Evolutionary conservation across 2,329 filamentous ascomycete species (phyloP), one percentile per base, ranked within the genome.

Genomic region (Xenoacremonium recifei): DNA sequence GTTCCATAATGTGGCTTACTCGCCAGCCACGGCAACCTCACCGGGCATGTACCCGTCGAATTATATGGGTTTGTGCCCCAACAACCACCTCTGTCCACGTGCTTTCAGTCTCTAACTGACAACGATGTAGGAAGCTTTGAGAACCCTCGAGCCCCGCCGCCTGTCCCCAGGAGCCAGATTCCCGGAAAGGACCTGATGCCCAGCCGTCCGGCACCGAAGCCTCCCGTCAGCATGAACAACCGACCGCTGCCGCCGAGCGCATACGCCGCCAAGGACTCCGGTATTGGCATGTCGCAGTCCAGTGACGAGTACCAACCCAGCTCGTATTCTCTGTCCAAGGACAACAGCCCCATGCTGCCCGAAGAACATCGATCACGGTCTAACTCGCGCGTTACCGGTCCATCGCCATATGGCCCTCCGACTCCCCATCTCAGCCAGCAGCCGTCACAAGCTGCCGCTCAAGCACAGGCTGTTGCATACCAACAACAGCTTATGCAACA

Each of bases 41-140:
- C 68, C 79, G 59, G 70, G 70, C 59, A 72, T 76, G 63, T 75
- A 78, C 58, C 73, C 76, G 43, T 65, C 73, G 50, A 75, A 70
- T 50, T 80, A 78, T 65, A 71, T 71, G 60, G 71, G 75, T 69
- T 78, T 76, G 67, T 78, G 76, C 59, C 73, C 79, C 51, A 73
- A 87, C 61, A 77, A 85, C 56, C 92, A 88, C 60, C 88, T 90
- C 51, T 87, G 89, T 40, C 80, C 82, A 51, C 93, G 89, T 68
- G 89, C 89, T 47, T n/a, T n/a, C 82, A 89, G 63, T 95, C 95
- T 71, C 91, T 90, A 63, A 74, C 73, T 40, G 82, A 88, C 64
- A 91, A 92, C 68, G 82, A 89, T 70, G 85, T 90, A 76, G 87
- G 89, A 62, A 97, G 89, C 72, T 99, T 97, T 68, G 93, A 97